Evolutionary conservation across 2,329 filamentous ascomycete genomes (phyloP).

Genomic region (Colletotrichum caudatum): DNA sequence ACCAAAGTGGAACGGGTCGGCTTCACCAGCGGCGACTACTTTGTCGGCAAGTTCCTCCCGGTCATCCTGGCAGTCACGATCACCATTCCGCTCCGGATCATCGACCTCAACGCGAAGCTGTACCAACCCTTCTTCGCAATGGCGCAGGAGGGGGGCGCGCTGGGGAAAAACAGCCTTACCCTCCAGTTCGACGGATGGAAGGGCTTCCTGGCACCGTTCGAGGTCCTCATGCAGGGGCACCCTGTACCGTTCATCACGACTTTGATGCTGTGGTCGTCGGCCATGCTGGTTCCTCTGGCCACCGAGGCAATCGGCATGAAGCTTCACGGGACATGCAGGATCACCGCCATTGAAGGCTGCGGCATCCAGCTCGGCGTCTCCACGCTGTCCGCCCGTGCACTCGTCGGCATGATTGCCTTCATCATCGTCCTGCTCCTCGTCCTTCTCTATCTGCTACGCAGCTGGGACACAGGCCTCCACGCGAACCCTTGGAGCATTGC

Average conservation of each 20-base stretch:
- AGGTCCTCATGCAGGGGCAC: conserved; percentile 50
- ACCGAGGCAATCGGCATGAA: conserved; percentile 56
- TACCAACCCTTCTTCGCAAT: conserved; percentile 60
- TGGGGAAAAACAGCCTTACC: conserved; percentile 56
- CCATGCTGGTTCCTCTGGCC: conserved; percentile 54
- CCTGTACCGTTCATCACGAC: conserved; percentile 54
- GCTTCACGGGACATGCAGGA: conserved; percentile 51
- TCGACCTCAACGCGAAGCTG: conserved; percentile 56
- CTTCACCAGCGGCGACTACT: conserved; percentile 50
- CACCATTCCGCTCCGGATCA: conserved; percentile 54
- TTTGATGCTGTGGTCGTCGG: conserved; percentile 50
- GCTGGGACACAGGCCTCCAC: conserved; percentile 54
- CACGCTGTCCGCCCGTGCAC: conserved; percentile 47
- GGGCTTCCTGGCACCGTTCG: conserved; percentile 52
- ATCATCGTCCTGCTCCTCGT: conserved; percentile 49
- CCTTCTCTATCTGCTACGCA: conserved; percentile 47
- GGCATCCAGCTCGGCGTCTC: conserved; percentile 52
- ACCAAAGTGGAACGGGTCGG: conserved; percentile 44
- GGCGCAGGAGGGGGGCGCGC: conserved; percentile 51
- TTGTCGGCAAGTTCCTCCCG: conserved; percentile 58
- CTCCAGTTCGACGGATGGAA: conserved; percentile 55
- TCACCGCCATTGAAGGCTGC: conserved; percentile 49
- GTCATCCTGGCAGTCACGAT: conserved; percentile 55
- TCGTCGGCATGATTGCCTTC: conserved; percentile 49
- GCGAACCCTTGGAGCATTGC: conserved; percentile 57